A percentile compares a stretch with the other conserved stretches of the same genome.
Conservation (phyloP, 805 yeast genomes). For the Candida adriatica region DNA sequence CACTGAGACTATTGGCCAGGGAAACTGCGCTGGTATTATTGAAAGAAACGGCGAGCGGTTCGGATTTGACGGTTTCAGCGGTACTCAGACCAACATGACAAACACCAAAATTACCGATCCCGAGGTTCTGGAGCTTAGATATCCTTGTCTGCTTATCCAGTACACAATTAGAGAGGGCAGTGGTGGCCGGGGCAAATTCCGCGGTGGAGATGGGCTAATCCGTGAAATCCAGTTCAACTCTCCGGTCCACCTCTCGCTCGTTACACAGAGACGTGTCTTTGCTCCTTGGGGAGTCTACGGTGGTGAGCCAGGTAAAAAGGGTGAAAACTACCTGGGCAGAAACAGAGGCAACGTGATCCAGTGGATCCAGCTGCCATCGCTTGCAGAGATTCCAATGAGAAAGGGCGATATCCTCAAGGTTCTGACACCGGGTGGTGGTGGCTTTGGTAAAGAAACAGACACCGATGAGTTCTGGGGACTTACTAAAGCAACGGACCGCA, state of each 20-base stretch:
- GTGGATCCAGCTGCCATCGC: slow-evolving; percentile 29
- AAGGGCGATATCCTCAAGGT: slow-evolving; percentile 33
- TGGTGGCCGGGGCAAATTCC: slow-evolving; percentile 42
- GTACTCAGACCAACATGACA: slow-evolving; percentile 48
- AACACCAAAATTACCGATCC: slow-evolving; percentile 51
- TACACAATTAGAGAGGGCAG: slow-evolving; percentile 37
- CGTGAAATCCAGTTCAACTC: slow-evolving; percentile 41
- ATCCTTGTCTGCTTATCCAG: slow-evolving; percentile 42
- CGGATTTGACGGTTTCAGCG: slow-evolving; percentile 45
- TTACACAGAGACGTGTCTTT: slow-evolving; percentile 44
- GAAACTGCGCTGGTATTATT: slow-evolving; percentile 43
- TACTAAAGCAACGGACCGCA: slow-evolving; percentile 6
- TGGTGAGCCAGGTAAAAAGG: slow-evolving; percentile 45
- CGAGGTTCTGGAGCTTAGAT: slow-evolving; percentile 45
- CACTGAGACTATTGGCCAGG: slow-evolving; percentile 51
- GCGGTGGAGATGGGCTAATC: slow-evolving; percentile 46
- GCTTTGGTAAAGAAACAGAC: slow-evolving; percentile 31
- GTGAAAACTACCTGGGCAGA: slow-evolving; percentile 33
- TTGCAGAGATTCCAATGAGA: slow-evolving; percentile 29
- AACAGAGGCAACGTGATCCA: slow-evolving; percentile 25
- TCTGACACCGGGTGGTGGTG: slow-evolving; percentile 41
- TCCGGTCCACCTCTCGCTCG: slow-evolving; percentile 36
- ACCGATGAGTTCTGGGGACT: slow-evolving; percentile 21
- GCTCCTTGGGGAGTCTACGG: slow-evolving; percentile 52
- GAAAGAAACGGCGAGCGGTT: slow-evolving; percentile 69